These are phyloP conservation scores for Globisporangium camurandrum DNA, from an alignment of 352 stramenopile species.

Conservation along the genomic window DNA sequence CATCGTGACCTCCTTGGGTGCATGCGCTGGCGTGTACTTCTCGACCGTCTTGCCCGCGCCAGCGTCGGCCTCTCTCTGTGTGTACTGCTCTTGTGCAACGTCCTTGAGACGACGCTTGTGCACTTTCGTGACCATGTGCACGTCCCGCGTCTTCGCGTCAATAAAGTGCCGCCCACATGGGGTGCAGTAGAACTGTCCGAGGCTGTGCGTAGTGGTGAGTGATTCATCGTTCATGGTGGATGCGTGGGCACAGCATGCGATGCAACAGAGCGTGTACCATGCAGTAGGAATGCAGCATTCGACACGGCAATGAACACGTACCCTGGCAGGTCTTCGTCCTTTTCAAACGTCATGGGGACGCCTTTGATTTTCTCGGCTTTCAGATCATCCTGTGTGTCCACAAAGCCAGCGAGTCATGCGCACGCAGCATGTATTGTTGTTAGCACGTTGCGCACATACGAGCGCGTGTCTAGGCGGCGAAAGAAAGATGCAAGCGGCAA, in stretches of 20 bases:
- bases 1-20: conserved; percentile 40
- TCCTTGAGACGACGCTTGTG: conserved; percentile 86
- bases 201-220: conserved; percentile 18
- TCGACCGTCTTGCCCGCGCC: conserved; percentile 67
- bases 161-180: conserved; percentile 84
- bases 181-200: conserved; percentile 86
- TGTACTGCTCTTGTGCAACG: conserved; percentile 87
- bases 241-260: too few species aligned
- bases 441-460: background rate
- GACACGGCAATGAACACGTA: too few species aligned
- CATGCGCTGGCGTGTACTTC: conserved; percentile 56
- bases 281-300: too few species aligned
- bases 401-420: background rate
- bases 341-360: conserved; percentile 58
- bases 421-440: background rate
- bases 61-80: conserved; percentile 74
- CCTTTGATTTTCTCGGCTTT: conserved; percentile 46
- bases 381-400: conserved; percentile 51
- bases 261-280: too few species aligned
- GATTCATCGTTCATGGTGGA: background rate
- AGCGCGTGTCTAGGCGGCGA: background rate
- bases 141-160: conserved; percentile 65
- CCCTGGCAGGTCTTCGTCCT: conserved; percentile 81
- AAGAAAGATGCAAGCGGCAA: background rate
- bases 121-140: conserved; percentile 79